Base-by-base conservation (phyloP, 352 stramenopile species). In the Phytophthora ohioensis region DNA sequence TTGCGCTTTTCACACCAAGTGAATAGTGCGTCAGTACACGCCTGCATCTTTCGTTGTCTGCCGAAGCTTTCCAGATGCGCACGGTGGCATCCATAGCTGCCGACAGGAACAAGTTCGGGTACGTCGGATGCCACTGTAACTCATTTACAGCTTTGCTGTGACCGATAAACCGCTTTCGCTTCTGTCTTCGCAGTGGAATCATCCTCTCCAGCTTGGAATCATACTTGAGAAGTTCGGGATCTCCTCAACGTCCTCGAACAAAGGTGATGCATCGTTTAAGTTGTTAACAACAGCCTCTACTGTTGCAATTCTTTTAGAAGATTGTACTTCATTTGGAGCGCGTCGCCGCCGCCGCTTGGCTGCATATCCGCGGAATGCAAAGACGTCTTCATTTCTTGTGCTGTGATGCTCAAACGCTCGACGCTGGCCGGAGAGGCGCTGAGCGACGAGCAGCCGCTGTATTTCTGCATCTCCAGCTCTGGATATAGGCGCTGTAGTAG, bases 71-170 rank as follows among this genome's bases (percentile, higher is more conserved):
- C 84, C 84, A 92, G 5, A 92, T 55, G 6, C 79, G 77, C 3
- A 90, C 71, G 2, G 70, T 79, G 32, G 58, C 52, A 66, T 92
- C 84, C 84, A 91, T 88, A 0, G 82, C 87, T n/a, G 82, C 79
- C 5, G 84, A 90, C 1, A 90, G 58, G 46, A 90, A 84, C 13
- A 88, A 66, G 12, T 67, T 13, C 3, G 71, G 31, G 13, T 72
- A 71, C 11, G 10, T 57, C 4, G 69, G 69, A 63, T 81, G 84
- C 84, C 84, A 92, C 12, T 84, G 67, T 30, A 88, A 17, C 42
- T 67, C 67, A 35, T 78, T 78, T 11, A 91, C 55, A 3, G 69
- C 51, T n/a, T 68, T 75, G 2, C 11, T 31, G 55, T 92, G 84
- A 15, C 69, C 72, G 3, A 47, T 34, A 55, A 87, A 71, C 12